These are phyloP conservation scores for Annulohypoxylon maeteangense DNA, from an alignment of 495 filamentous ascomycete genomes.

Conservation along the genomic window DNA sequence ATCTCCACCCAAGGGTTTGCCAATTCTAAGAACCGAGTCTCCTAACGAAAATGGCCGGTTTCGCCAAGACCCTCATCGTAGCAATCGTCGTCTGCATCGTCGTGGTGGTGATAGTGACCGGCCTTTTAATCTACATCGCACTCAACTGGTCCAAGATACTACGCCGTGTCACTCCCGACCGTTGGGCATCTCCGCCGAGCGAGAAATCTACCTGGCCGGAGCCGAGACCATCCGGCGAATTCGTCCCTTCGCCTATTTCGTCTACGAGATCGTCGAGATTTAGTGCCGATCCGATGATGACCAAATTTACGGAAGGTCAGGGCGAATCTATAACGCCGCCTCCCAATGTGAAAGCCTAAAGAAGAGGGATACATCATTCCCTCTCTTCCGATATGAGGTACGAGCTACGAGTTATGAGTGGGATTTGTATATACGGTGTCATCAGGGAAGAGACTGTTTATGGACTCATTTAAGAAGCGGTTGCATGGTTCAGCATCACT, in stretches of 20 bases:
- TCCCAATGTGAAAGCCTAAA: slow-evolving; percentile 20
- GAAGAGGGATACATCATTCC: not conserved
- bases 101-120: slow-evolving; percentile 24
- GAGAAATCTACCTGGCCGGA: slow-evolving; percentile 45
- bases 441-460: not conserved
- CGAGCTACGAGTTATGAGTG: slow-evolving; percentile 35
- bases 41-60: slow-evolving; percentile 34
- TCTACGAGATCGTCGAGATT: slow-evolving; percentile 42
- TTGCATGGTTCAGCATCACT: slow-evolving; percentile 15
- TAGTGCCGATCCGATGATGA: slow-evolving; percentile 25
- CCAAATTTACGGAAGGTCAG: slow-evolving; percentile 2
- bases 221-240: slow-evolving; percentile 29
- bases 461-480: not conserved
- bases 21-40: not conserved
- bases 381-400: slow-evolving; percentile 18
- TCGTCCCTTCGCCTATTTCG: slow-evolving; percentile 24
- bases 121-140: slow-evolving; percentile 37
- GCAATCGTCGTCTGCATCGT: slow-evolving; percentile 40
- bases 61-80: slow-evolving; percentile 40
- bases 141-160: slow-evolving; percentile 45
- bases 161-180: slow-evolving; percentile 34
- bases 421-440: slow-evolving; percentile 29
- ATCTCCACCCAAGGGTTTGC: not conserved
- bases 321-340: slow-evolving; percentile 31
- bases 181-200: slow-evolving; percentile 22